Conservation (phyloP, 73 alveolate species). For the Symbiodinium natans region DNA sequence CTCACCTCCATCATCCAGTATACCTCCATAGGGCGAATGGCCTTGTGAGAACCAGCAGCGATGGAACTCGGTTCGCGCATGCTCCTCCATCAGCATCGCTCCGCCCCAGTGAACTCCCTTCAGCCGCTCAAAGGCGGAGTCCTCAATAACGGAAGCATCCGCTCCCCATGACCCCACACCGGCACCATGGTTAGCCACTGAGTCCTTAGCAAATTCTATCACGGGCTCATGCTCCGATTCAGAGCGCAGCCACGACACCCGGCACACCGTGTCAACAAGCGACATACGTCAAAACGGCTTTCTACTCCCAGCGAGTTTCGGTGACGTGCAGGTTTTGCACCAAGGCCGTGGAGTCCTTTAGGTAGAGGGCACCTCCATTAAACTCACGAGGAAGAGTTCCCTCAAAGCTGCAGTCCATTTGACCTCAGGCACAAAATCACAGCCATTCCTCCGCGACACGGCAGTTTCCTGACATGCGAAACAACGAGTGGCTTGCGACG, state of each 20-base stretch:
- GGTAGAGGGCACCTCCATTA: constrained; percentile 29
- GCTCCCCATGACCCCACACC: constrained; percentile 36
- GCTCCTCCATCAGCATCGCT: constrained; percentile 36
- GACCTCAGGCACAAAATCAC: neutral
- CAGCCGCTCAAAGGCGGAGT: constrained; percentile 43
- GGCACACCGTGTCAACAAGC: too few relatives aligned
- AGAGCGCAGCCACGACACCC: too few relatives aligned
- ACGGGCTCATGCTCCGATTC: neutral
- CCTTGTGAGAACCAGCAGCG: constrained; percentile 49
- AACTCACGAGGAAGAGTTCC: neutral
- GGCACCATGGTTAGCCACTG: neutral
- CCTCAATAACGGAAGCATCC: neutral
- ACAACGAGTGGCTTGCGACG: too few relatives aligned
- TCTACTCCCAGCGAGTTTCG: neutral
- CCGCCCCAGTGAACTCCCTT: constrained; percentile 11
- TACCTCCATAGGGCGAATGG: constrained; percentile 10
- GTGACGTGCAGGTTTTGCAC: neutral
- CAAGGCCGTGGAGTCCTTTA: constrained; percentile 17
- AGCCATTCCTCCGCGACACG: too few relatives aligned
- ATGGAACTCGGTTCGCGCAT: constrained; percentile 4
- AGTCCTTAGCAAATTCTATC: neutral
- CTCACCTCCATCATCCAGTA: constrained; percentile 32
- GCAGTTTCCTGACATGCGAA: too few relatives aligned
- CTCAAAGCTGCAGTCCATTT: constrained; percentile 35
- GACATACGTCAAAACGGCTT: neutral